Conservation (phyloP, 1,139 yeast genomes). For the Candida tunisiensis region DNA sequence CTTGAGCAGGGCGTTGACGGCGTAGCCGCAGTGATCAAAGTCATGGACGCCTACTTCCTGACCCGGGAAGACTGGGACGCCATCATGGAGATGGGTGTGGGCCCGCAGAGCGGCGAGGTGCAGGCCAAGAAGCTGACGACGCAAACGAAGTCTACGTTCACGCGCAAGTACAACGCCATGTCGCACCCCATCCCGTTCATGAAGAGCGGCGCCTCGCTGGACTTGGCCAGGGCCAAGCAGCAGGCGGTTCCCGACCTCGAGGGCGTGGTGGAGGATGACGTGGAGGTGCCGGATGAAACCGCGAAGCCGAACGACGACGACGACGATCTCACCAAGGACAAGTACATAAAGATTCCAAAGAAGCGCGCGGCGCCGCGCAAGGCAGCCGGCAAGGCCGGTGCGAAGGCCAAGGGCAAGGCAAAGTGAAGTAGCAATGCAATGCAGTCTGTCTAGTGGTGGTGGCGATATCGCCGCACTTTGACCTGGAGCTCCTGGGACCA, state of each 20-base stretch:
- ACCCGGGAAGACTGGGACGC: constrained; percentile 89
- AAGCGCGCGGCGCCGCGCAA: constrained; percentile 15
- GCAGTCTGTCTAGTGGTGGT: background rate
- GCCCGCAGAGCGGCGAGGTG: constrained; percentile 24
- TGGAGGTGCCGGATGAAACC: constrained; percentile 42
- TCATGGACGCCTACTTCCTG: constrained; percentile 70
- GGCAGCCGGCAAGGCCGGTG: constrained; percentile 5
- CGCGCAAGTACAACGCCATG: constrained; percentile 58
- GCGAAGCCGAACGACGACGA: constrained; percentile 24
- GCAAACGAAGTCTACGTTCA: constrained; percentile 65
- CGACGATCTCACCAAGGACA: constrained; percentile 35
- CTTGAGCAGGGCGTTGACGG: constrained; percentile 39
- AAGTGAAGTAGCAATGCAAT: constrained; percentile 1
- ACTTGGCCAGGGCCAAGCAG: constrained; percentile 18
- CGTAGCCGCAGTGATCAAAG: constrained; percentile 40
- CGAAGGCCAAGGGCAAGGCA: constrained; percentile 1
- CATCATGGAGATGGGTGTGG: constrained; percentile 67
- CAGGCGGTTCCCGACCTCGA: constrained; percentile 37
- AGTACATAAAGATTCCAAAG: constrained; percentile 33
- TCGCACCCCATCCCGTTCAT: constrained; percentile 81
- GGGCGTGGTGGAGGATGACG: constrained; percentile 42
- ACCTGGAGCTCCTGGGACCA: constrained; percentile 41
- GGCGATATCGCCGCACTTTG: constrained; percentile 14
- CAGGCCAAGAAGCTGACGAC: constrained; percentile 51
- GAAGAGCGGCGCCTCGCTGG: constrained; percentile 27